Evolutionary conservation across 495 filamentous ascomycete species (phyloP).

Genomic region (Polyplosphaeria fusca): DNA sequence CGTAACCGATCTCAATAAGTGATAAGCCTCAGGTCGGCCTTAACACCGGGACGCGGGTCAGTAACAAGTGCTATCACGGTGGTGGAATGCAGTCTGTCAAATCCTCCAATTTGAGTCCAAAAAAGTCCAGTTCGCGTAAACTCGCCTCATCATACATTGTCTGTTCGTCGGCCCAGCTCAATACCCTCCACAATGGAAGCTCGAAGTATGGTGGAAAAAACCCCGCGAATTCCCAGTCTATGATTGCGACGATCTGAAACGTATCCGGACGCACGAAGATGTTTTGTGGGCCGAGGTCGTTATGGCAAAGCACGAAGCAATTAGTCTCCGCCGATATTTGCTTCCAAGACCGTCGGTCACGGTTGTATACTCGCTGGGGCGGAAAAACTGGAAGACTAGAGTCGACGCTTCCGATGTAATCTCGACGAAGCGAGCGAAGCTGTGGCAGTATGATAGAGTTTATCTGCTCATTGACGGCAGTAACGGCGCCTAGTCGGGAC

Average conservation of each 20-base stretch:
- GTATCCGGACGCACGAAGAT: constrained; percentile 14
- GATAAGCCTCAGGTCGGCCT: too few relatives aligned
- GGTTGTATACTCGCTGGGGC: constrained; percentile 17
- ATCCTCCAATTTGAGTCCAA: too few relatives aligned
- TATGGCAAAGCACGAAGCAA: constrained; percentile 16
- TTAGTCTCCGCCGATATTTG: background rate
- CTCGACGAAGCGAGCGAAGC: constrained; percentile 2
- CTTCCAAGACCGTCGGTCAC: constrained; percentile 14
- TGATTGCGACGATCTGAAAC: constrained; percentile 19
- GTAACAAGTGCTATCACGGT: too few relatives aligned
- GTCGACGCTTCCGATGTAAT: constrained; percentile 16
- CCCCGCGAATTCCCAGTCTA: constrained; percentile 21
- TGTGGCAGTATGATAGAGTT: constrained; percentile 6
- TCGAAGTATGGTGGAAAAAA: constrained; percentile 11
- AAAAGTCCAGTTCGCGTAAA: too few relatives aligned
- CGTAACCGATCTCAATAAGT: too few relatives aligned
- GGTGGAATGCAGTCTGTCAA: too few relatives aligned
- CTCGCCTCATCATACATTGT: too few relatives aligned
- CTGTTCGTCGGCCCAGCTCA: too few relatives aligned
- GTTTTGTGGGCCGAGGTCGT: constrained; percentile 15
- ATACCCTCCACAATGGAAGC: constrained; percentile 7
- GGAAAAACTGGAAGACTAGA: constrained; percentile 4
- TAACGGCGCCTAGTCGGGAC: too few relatives aligned
- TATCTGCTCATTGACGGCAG: constrained; percentile 2
- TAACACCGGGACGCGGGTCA: too few relatives aligned